phyloP scores from a whole-genome alignment of 2,329 filamentous ascomycete species.

The Chaetomium globosum region DNA sequence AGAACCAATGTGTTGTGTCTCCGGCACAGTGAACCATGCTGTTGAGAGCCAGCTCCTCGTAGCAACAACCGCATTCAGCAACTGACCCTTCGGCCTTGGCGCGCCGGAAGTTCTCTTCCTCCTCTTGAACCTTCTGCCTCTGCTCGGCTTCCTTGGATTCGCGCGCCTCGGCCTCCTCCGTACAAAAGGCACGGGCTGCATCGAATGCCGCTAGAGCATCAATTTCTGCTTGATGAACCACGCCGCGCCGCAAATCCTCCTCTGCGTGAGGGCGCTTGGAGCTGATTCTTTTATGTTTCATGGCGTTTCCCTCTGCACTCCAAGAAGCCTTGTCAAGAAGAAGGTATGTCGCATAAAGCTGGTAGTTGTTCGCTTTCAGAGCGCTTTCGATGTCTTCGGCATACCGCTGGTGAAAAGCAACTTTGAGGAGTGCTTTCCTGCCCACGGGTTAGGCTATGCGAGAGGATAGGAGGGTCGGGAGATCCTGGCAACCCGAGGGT shows the following conservation, averaged over 20 bases:
- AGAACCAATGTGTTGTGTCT: conserved; percentile 66
- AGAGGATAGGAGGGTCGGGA: not conserved
- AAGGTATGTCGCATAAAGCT: conserved; percentile 44
- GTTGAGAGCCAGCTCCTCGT: conserved; percentile 64
- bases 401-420: conserved; percentile 44
- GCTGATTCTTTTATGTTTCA: conserved; percentile 40
- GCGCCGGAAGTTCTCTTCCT: conserved; percentile 47
- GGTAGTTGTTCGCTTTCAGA: conserved; percentile 35
- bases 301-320: conserved; percentile 12
- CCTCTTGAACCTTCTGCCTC: conserved; percentile 41
- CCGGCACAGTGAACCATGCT: conserved; percentile 69
- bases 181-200: conserved; percentile 42
- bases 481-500: not conserved
- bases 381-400: conserved; percentile 36
- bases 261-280: conserved; percentile 34
- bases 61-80: conserved; percentile 75
- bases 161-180: conserved; percentile 37
- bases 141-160: conserved; percentile 34
- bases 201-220: conserved; percentile 47
- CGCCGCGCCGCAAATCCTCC: conserved; percentile 28
- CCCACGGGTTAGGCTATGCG: not conserved
- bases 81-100: conserved; percentile 56
- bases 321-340: conserved; percentile 38
- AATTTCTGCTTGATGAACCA: conserved; percentile 31
- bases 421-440: conserved; percentile 40